Conservation (phyloP, 2,329 filamentous ascomycete species). For the Penicillium sp. region DNA sequence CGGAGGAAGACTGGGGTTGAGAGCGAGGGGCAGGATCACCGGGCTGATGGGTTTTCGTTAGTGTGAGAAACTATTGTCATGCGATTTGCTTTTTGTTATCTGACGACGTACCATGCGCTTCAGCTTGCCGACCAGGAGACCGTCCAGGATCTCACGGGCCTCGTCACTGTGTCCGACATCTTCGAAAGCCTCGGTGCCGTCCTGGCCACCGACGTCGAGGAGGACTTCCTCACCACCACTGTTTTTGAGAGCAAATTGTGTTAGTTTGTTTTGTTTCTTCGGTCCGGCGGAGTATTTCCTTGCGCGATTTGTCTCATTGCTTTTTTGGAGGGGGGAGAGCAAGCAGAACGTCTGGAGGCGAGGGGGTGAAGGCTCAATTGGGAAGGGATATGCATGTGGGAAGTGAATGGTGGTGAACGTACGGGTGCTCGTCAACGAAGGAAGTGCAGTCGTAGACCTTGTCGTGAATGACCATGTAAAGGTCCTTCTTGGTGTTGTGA, state of each 20-base stretch:
- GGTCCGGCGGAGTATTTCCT: too few species aligned
- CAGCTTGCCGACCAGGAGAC: constrained; percentile 63
- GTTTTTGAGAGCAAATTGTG: too few species aligned
- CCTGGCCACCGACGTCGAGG: constrained; percentile 89
- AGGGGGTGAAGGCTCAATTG: not conserved
- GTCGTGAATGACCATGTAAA: constrained; percentile 85
- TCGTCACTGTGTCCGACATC: constrained; percentile 99
- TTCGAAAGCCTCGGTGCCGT: constrained; percentile 95
- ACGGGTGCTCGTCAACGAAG: constrained; percentile 96
- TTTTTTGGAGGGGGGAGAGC: not conserved
- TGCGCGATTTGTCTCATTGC: too few species aligned
- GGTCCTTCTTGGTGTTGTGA: constrained; percentile 86
- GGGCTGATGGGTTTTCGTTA: constrained; percentile 47
- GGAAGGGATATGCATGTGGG: too few species aligned
- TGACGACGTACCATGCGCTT: constrained; percentile 63
- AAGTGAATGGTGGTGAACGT: too few species aligned
- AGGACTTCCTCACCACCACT: constrained; percentile 98
- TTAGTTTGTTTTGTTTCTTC: too few species aligned
- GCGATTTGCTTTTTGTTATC: not conserved
- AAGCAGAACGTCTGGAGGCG: too few species aligned
- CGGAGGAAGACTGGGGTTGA: too few species aligned
- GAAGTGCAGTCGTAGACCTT: constrained; percentile 85
- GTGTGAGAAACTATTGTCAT: constrained; percentile 5
- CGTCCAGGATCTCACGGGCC: constrained; percentile 76
- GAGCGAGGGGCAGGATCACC: constrained; percentile 62